Evolutionary conservation across 83 land plant genomes (phyloP).

Genomic region (Larix sibirica): DNA sequence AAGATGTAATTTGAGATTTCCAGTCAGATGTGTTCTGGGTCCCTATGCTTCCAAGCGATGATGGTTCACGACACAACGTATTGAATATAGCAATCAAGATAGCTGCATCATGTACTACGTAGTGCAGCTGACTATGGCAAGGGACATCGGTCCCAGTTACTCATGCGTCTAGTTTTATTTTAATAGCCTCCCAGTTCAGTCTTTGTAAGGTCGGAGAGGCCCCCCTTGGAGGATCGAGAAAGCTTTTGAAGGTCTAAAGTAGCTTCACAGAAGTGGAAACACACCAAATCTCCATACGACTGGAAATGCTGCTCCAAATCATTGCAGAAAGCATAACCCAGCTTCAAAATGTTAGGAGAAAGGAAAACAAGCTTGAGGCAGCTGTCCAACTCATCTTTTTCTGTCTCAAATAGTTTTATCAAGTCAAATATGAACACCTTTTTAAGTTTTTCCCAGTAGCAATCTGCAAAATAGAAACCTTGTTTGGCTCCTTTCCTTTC

Average conservation of each 20-base stretch:
- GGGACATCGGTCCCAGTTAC: constrained; percentile 74
- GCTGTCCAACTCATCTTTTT: constrained; percentile 30
- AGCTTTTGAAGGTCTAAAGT: constrained; percentile 58
- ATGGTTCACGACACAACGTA: constrained; percentile 30
- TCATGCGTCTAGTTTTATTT: constrained; percentile 64
- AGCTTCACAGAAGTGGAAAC: constrained; percentile 57
- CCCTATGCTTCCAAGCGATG: constrained; percentile 17
- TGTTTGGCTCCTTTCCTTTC: constrained; percentile 59
- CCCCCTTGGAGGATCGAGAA: constrained; percentile 47
- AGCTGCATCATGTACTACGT: constrained; percentile 74
- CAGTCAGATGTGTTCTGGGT: constrained; percentile 36
- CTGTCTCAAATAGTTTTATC: constrained; percentile 47
- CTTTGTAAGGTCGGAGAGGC: constrained; percentile 60
- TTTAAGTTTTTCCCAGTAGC: constrained; percentile 34
- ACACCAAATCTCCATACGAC: constrained; percentile 51
- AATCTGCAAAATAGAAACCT: constrained; percentile 76
- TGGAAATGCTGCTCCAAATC: constrained; percentile 53
- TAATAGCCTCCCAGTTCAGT: constrained; percentile 57
- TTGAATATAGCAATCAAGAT: constrained; percentile 60
- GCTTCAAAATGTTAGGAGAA: constrained; percentile 53
- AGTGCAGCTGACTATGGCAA: constrained; percentile 54
- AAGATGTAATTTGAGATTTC: constrained; percentile 43
- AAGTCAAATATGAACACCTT: constrained; percentile 61
- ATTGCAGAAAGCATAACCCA: constrained; percentile 60
- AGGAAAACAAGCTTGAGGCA: constrained; percentile 45